Base-by-base conservation (phyloP, 192 early-diverging fungal genomes). In the Coemansia sp. region DNA sequence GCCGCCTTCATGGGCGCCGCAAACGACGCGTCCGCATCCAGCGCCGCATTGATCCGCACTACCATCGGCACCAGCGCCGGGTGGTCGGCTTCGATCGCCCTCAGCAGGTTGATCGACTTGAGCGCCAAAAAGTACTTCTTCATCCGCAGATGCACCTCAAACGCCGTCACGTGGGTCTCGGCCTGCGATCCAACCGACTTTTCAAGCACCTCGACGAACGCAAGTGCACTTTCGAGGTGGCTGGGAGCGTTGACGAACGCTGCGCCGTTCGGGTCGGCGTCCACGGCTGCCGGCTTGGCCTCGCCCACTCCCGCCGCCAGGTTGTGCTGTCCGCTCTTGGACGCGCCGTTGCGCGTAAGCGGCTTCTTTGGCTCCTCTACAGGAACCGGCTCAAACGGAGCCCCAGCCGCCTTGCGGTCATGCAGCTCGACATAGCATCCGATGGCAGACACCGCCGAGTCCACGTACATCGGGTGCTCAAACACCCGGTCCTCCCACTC, bases 401-500 rank as follows among this genome's bases (percentile, higher is more conserved):
- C 65, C 16, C 80, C 80, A 0, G 76, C 71, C 13, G 67, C 59
- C 61, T 83, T 82, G 66, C 76, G 85, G 60, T 84, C 74, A 39
- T 76, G 55, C 41, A 86, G 68, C 11, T 71, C 56, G 13, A 88
- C 43, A 64, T 88, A 85, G 67, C 88, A 80, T 51, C 85, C 79
- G 13, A 94, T 85, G 3, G 95, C 94, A 13, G 86, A 87, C 32
- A 86, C 82, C 6, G 93, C 95, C 8, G 93, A 88, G 22, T 86
- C 83, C 61, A 90, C 82, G 62, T 87, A 99, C 66, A 85, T 89
- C 5, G 83, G 85, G 63, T 95, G 88, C 4, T 74, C 72, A 32
- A 89, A 88, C 12, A 99, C 59, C 36, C 84, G 77, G 78, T 94
- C 91, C 70, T 94, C 94, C 65, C 88, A 87, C n/a, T 85, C 74